phyloP scores from a whole-genome alignment of 306 rosid species.

The Quercus wislizeni region DNA sequence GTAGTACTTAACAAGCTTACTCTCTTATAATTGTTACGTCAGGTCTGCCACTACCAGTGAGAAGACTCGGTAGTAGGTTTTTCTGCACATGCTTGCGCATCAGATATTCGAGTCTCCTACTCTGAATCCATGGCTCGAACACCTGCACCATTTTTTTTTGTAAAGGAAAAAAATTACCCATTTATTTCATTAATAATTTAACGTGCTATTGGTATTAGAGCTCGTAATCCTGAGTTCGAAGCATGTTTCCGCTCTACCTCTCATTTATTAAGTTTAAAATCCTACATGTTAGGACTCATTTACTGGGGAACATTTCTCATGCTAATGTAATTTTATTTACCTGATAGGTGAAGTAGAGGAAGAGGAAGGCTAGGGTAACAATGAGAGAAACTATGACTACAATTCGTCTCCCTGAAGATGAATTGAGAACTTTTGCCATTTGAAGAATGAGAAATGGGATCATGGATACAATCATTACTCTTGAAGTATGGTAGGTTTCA shows the following conservation, averaged over 20 bases:
- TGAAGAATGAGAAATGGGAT: slow-evolving; percentile 40
- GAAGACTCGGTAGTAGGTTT: slow-evolving; percentile 14
- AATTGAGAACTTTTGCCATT: slow-evolving; percentile 20
- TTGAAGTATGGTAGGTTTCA: slow-evolving; percentile 25
- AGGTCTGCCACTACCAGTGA: slow-evolving; percentile 21
- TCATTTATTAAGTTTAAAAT: too few species aligned
- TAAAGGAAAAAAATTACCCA: too few species aligned
- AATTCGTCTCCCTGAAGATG: slow-evolving; percentile 11
- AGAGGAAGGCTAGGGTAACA: slow-evolving; percentile 17
- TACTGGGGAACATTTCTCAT: not conserved
- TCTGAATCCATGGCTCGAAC: slow-evolving; percentile 45
- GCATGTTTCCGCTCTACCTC: too few species aligned
- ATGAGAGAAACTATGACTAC: slow-evolving; percentile 25
- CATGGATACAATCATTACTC: slow-evolving; percentile 30
- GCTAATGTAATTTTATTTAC: slow-evolving; percentile 3
- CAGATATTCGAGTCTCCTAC: slow-evolving; percentile 32
- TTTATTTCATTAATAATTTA: too few species aligned
- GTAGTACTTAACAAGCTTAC: slow-evolving; percentile 10
- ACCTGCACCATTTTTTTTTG: slow-evolving; percentile 19
- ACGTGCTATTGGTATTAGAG: too few species aligned
- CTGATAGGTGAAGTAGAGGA: slow-evolving; percentile 23
- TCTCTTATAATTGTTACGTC: slow-evolving; percentile 16
- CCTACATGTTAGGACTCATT: too few species aligned
- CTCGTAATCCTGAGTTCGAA: too few species aligned
- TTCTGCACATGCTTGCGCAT: slow-evolving; percentile 1